These are phyloP conservation scores for Aspergillus proliferans DNA, from an alignment of 2,329 filamentous ascomycete genomes.

Conservation along the genomic window DNA sequence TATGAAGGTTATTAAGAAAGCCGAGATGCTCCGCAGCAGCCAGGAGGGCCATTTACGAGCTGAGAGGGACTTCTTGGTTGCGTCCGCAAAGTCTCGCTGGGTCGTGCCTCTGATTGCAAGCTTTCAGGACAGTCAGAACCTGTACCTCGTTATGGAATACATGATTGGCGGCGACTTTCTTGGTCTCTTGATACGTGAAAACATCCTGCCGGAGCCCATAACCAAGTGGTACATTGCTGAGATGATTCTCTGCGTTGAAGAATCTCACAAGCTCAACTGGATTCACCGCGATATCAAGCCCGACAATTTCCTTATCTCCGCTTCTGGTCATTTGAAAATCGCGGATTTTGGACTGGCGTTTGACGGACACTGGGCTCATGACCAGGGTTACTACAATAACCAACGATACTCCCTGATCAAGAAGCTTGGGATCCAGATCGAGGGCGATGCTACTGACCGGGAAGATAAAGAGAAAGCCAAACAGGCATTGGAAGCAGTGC, in stretches of 20 bases:
- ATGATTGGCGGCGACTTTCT: conserved; percentile 97
- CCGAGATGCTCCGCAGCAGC: conserved; percentile 80
- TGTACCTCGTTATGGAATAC: conserved; percentile 97
- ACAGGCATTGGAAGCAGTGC: conserved; percentile 15
- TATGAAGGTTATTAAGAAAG: conserved; percentile 96
- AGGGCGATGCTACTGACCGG: conserved; percentile 67
- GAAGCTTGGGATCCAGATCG: conserved; percentile 66
- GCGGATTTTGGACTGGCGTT: conserved; percentile 95
- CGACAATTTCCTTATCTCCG: conserved; percentile 89
- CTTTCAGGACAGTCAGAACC: conserved; percentile 76
- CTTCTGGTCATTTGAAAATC: conserved; percentile 85
- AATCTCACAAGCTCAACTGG: conserved; percentile 78
- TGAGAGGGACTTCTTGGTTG: conserved; percentile 85
- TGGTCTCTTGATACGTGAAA: conserved; percentile 75
- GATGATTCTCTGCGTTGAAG: conserved; percentile 93
- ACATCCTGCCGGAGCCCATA: conserved; percentile 69
- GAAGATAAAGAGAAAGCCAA: conserved; percentile 43
- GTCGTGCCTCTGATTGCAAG: conserved; percentile 80
- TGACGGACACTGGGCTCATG: conserved; percentile 90
- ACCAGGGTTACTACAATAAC: conserved; percentile 76
- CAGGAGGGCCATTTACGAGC: conserved; percentile 90
- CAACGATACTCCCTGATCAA: conserved; percentile 72
- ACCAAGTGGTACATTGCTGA: conserved; percentile 87
- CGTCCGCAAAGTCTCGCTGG: conserved; percentile 83
- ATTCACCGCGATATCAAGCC: conserved; percentile 97